phyloP scores from a whole-genome alignment of 306 rosid species.

The Ammopiptanthus mongolicus region DNA sequence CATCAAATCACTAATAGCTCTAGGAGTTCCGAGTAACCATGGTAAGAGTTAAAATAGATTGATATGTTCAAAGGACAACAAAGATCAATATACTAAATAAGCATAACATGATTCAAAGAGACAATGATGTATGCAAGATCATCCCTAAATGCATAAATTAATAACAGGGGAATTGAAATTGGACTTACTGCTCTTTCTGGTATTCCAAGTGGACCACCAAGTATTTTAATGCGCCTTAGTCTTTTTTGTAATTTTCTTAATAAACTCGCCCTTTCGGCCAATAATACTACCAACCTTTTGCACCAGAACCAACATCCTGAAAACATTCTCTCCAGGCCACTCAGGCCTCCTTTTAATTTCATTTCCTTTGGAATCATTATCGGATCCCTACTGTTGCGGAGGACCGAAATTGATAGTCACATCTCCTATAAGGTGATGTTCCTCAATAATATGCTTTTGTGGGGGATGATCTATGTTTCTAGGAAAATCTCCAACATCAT shows the following conservation, averaged over 20 bases:
- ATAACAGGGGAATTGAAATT: not conserved
- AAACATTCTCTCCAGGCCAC: slow-evolving; percentile 93
- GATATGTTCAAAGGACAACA: not conserved
- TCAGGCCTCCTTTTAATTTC: slow-evolving; percentile 83
- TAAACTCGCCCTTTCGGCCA: slow-evolving; percentile 88
- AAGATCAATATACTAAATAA: not conserved
- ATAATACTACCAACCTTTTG: slow-evolving; percentile 82
- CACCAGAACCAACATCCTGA: slow-evolving; percentile 77
- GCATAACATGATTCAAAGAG: not conserved
- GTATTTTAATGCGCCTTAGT: slow-evolving; percentile 77
- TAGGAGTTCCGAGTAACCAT: not conserved
- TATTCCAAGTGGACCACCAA: slow-evolving; percentile 82
- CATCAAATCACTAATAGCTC: not conserved
- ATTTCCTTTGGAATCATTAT: slow-evolving; percentile 35
- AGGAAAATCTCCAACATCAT: slow-evolving; percentile 20
- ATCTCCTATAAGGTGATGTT: slow-evolving; percentile 29
- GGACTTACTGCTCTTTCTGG: slow-evolving; percentile 85
- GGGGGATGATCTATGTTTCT: slow-evolving; percentile 11
- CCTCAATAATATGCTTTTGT: slow-evolving; percentile 25
- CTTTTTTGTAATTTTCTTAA: slow-evolving; percentile 75
- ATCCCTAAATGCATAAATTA: not conserved
- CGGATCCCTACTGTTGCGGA: slow-evolving; percentile 13
- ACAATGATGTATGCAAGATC: not conserved
- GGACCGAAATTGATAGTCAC: slow-evolving; percentile 11
- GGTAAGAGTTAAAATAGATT: not conserved